Evolutionary conservation across 345 rosid species (phyloP).

Genomic region (Acer negundo): DNA sequence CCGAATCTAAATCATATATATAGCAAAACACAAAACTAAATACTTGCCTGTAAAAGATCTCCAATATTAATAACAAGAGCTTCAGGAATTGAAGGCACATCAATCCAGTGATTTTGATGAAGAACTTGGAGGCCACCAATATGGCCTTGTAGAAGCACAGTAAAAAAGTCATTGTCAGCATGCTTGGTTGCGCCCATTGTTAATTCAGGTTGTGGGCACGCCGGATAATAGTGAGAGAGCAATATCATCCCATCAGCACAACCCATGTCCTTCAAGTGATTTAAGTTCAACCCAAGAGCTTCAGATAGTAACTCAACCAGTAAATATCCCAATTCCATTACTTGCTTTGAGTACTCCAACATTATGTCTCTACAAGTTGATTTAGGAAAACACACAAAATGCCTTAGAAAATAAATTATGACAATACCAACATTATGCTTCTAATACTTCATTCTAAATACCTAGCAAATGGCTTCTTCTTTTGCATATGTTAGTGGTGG

Average conservation of each 20-base stretch:
- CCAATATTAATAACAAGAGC: slow-evolving; percentile 14
- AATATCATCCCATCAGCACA: slow-evolving; percentile 35
- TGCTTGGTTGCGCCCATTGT: slow-evolving; percentile 53
- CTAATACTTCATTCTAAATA: too few species aligned
- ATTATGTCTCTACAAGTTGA: slow-evolving; percentile 37
- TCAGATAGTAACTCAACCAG: slow-evolving; percentile 53
- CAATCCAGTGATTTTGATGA: not conserved
- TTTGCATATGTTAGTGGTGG: too few species aligned
- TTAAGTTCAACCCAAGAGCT: slow-evolving; percentile 45
- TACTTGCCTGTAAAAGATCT: slow-evolving; percentile 12
- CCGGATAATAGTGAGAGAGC: slow-evolving; percentile 55
- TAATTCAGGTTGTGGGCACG: slow-evolving; percentile 56
- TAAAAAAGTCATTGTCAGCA: slow-evolving; percentile 48
- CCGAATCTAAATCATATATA: too few species aligned
- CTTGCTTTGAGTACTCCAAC: slow-evolving; percentile 46
- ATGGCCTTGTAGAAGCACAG: slow-evolving; percentile 54
- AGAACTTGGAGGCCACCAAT: slow-evolving; percentile 40
- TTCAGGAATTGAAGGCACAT: slow-evolving; percentile 5
- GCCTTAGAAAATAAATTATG: too few species aligned
- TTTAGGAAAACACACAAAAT: too few species aligned
- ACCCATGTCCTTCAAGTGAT: slow-evolving; percentile 43
- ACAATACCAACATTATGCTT: too few species aligned
- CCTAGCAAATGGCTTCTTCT: too few species aligned
- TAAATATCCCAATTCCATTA: slow-evolving; percentile 29
- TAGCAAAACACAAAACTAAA: too few species aligned